Base-by-base conservation (phyloP, 768 basidiomycete genomes). In the Hygrocybe coccinea region DNA sequence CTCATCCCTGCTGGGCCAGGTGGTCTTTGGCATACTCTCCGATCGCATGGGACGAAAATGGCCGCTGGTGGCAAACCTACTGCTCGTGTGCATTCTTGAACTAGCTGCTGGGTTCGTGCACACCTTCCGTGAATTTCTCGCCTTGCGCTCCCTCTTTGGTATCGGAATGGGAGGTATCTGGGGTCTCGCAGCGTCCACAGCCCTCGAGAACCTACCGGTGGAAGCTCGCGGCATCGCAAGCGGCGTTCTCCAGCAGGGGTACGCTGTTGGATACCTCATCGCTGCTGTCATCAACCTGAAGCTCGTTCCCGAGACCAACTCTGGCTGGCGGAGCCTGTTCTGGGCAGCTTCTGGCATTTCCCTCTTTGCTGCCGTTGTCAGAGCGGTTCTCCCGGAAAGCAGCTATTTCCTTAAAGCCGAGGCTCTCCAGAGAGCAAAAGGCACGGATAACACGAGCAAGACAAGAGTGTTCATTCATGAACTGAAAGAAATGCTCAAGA, bases 1-100 rank as follows among this genome's bases (percentile, higher is more conserved):
- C 21, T n/a, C 21, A 12, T 12, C 14, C 8, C 29, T n/a, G n/a
- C n/a, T n/a, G n/a, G n/a, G n/a, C n/a, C 56, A 77, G 76, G 62
- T 92, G 48, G 72, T 93, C 61, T 94, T 95, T 60, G 93, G 92
- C 45, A 67, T 93, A 41, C 62, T 87, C n/a, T 89, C 88, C 1
- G 95, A 97, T 67, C 83, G 95, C 3, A 95, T 77, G 67, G 95
- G 95, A 3, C 81, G 95, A 25, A 95, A 95, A 77, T 98, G 93
- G 93, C 93, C 93, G 3, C 76, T 95, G 4, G 83, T 95, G 25
- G 59, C 63, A 59, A 94, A 93, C 67, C 76, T 95, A 19, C 44
- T 91, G 22, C 65, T 94, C 46, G 81, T 91, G 58, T 76, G 80
- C 12, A 67, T 79, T 4, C 81, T 97, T 51, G 84, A 93, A 64